Conservation (phyloP, 495 filamentous ascomycete genomes). For the Talaromyces stipitatus region DNA sequence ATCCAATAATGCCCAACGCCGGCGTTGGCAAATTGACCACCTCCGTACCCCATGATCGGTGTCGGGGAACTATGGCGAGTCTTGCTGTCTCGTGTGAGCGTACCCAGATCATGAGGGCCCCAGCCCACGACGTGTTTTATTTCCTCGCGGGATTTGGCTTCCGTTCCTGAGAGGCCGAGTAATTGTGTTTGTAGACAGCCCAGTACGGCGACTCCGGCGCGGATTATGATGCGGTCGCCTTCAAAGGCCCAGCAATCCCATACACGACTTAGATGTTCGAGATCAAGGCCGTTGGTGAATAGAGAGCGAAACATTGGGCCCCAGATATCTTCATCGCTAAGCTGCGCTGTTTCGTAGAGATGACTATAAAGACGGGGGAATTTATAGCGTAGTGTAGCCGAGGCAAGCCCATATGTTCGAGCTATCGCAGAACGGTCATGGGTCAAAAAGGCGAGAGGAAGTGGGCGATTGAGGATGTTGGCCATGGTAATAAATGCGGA, state of each 20-base stretch:
- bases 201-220: slow-evolving; percentile 68
- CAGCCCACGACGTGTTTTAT: slow-evolving; percentile 45
- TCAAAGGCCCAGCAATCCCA: slow-evolving; percentile 97
- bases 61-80: slow-evolving; percentile 35
- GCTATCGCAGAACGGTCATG: slow-evolving; percentile 64
- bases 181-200: slow-evolving; percentile 53
- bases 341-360: slow-evolving; percentile 43
- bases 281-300: slow-evolving; percentile 47
- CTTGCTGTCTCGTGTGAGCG: slow-evolving; percentile 18
- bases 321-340: slow-evolving; percentile 42
- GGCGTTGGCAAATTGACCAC: slow-evolving; percentile 28
- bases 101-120: slow-evolving; percentile 33
- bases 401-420: slow-evolving; percentile 63
- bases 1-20: slow-evolving; percentile 36
- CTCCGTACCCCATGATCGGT: slow-evolving; percentile 27
- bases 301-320: slow-evolving; percentile 53
- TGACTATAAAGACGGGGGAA: slow-evolving; percentile 62
- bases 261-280: slow-evolving; percentile 70
- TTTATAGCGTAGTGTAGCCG: slow-evolving; percentile 65
- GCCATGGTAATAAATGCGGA: slow-evolving; percentile 77
- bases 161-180: slow-evolving; percentile 45
- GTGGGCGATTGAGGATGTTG: slow-evolving; percentile 81
- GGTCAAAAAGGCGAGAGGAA: slow-evolving; percentile 82
- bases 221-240: slow-evolving; percentile 73
- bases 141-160: slow-evolving; percentile 26